These are phyloP conservation scores for Ceriops tagal DNA, from an alignment of 345 rosid genomes.

Conservation along the genomic window DNA sequence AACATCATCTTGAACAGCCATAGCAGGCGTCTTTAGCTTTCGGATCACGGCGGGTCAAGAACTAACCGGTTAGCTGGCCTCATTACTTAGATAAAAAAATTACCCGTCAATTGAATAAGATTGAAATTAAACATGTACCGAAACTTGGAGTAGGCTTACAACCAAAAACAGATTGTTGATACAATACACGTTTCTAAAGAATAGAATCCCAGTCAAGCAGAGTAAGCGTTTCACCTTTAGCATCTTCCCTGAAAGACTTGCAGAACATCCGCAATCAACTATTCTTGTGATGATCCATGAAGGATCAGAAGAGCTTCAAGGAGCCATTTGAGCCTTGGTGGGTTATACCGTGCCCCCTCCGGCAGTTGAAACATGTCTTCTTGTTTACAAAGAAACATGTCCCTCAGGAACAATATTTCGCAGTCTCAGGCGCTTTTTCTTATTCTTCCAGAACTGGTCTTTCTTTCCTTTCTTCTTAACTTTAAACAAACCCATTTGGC, in stretches of 20 bases:
- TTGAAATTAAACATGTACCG: too few relatives aligned
- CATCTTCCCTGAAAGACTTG: not conserved
- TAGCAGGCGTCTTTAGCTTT: too few relatives aligned
- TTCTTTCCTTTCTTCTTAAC: constrained; percentile 66
- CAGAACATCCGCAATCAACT: not conserved
- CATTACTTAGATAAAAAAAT: too few relatives aligned
- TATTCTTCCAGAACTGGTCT: constrained; percentile 89
- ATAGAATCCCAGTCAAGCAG: not conserved
- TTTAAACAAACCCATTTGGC: constrained; percentile 60
- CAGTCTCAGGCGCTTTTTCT: constrained; percentile 37
- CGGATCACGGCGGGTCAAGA: too few relatives aligned
- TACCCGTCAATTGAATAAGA: too few relatives aligned
- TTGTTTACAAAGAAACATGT: too few relatives aligned
- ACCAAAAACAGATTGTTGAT: not conserved
- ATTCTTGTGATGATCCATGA: not conserved
- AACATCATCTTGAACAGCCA: too few relatives aligned
- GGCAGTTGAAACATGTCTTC: too few relatives aligned
- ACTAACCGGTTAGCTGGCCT: too few relatives aligned
- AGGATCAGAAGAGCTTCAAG: too few relatives aligned
- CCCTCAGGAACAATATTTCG: constrained; percentile 1
- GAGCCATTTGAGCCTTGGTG: not conserved
- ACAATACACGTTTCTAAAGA: not conserved
- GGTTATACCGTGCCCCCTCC: not conserved
- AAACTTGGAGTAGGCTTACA: too few relatives aligned
- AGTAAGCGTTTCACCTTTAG: not conserved